phyloP scores from a whole-genome alignment of 331 rosid species.

The Stylosanthes scabra region DNA sequence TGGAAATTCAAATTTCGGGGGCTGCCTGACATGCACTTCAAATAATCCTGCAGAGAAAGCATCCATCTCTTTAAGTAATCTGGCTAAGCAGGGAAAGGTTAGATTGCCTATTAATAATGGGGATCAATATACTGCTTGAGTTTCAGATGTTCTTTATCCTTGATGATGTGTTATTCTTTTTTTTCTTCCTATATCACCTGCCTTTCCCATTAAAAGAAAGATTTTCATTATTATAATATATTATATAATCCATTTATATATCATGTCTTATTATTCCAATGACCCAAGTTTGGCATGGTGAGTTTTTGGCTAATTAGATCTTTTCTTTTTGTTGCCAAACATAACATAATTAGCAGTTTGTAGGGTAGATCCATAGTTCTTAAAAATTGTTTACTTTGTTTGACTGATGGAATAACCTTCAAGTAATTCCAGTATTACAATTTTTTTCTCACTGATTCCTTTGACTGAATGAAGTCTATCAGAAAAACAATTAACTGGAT shows the following conservation, averaged over 20 bases:
- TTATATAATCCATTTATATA: not conserved
- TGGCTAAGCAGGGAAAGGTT: slow-evolving; percentile 58
- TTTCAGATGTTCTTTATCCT: slow-evolving; percentile 26
- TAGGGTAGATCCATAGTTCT: not conserved
- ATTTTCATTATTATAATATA: not conserved
- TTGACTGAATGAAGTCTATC: not conserved
- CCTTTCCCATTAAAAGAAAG: not conserved
- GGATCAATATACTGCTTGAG: not conserved
- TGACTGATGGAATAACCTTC: not conserved
- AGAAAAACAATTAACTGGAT: not conserved
- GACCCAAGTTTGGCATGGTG: not conserved
- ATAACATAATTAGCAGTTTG: not conserved
- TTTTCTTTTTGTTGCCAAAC: not conserved
- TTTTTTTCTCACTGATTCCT: slow-evolving; percentile 15
- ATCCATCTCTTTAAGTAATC: slow-evolving; percentile 43
- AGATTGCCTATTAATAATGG: slow-evolving; percentile 32
- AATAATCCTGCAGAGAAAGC: slow-evolving; percentile 55
- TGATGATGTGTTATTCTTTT: slow-evolving; percentile 8
- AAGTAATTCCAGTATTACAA: not conserved
- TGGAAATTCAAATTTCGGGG: slow-evolving; percentile 56
- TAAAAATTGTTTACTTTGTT: not conserved
- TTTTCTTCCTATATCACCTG: not conserved
- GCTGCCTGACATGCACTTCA: slow-evolving; percentile 48
- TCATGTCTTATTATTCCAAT: slow-evolving; percentile 1
- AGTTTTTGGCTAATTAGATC: not conserved